phyloP scores from a whole-genome alignment of 139 green algal species.

The Micromonas commoda region DNA sequence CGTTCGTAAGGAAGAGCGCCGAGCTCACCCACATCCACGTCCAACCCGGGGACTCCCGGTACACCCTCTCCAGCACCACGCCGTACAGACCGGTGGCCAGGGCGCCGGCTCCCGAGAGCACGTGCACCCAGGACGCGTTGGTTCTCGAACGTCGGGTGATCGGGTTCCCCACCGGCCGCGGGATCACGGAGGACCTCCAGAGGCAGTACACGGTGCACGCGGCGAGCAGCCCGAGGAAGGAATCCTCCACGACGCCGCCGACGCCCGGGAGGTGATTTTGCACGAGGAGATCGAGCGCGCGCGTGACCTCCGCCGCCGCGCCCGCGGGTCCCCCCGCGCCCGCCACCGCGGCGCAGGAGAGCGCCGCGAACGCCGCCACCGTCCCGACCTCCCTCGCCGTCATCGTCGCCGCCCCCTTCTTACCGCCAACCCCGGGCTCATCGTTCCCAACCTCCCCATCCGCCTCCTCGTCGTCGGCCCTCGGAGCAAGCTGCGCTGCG shows the following conservation, averaged over 20 bases:
- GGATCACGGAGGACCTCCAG: conserved; percentile 1
- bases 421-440: too few relatives aligned
- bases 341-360: neutral
- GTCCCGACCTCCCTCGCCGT: neutral
- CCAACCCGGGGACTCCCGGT: conserved; percentile 24
- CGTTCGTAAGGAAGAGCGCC: conserved; percentile 11
- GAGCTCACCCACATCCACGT: conserved; percentile 27
- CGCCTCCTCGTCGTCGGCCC: too few relatives aligned
- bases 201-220: conserved; percentile 23
- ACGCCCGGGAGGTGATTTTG: conserved; percentile 17
- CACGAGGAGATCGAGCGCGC: neutral
- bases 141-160: conserved; percentile 10
- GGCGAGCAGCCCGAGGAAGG: neutral
- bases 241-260: conserved; percentile 25
- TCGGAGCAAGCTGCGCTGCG: neutral
- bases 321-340: too few relatives aligned
- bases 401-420: neutral
- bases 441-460: too few relatives aligned
- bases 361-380: neutral
- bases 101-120: conserved; percentile 11
- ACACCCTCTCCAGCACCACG: conserved; percentile 18
- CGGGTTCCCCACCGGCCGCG: conserved; percentile 20
- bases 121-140: conserved; percentile 2
- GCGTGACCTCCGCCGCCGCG: neutral
- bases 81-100: conserved; percentile 16